Evolutionary conservation across 352 stramenopile species (phyloP).

Genomic region (Phytophthora gonapodyides): DNA sequence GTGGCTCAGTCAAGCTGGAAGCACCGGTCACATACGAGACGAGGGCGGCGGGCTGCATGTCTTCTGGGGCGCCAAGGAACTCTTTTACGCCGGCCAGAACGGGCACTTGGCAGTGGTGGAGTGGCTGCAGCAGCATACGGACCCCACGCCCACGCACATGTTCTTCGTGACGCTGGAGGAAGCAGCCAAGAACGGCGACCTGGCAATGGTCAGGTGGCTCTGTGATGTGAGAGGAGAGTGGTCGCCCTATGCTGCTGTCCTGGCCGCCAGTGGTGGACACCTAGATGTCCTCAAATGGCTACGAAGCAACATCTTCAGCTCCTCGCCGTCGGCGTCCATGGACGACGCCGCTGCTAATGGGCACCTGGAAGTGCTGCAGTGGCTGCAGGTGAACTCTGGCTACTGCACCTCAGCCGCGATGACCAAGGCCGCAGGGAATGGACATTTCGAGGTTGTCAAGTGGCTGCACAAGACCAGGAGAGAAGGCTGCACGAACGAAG

Average conservation of each 20-base stretch:
- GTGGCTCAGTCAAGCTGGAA: constrained; percentile 33
- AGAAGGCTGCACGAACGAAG: constrained; percentile 38
- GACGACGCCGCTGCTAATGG: constrained; percentile 37
- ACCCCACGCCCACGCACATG: constrained; percentile 41
- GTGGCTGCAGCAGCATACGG: constrained; percentile 44
- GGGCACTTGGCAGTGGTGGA: constrained; percentile 39
- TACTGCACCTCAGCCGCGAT: constrained; percentile 28
- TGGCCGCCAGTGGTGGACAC: constrained; percentile 39
- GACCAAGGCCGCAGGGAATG: constrained; percentile 38
- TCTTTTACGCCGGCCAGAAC: constrained; percentile 43
- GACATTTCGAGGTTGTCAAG: constrained; percentile 34
- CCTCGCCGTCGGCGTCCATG: constrained; percentile 30
- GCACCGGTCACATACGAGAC: constrained; percentile 11
- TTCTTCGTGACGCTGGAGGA: constrained; percentile 51
- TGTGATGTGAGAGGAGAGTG: constrained; percentile 38
- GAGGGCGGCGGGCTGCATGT: constrained; percentile 21
- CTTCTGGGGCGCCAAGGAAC: constrained; percentile 42
- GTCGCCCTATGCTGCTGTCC: constrained; percentile 38
- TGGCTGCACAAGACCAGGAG: constrained; percentile 33
- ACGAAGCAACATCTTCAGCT: constrained; percentile 30
- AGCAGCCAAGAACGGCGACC: constrained; percentile 40
- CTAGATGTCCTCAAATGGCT: constrained; percentile 43
- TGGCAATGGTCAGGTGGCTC: constrained; percentile 43
- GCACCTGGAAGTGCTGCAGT: constrained; percentile 30
- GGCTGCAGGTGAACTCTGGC: constrained; percentile 30